A percentile compares a stretch with the other conserved stretches of the same genome.
phyloP scores from a whole-genome alignment of 1,284 basidiomycete species.

The Hypsizygus ulmarius region DNA sequence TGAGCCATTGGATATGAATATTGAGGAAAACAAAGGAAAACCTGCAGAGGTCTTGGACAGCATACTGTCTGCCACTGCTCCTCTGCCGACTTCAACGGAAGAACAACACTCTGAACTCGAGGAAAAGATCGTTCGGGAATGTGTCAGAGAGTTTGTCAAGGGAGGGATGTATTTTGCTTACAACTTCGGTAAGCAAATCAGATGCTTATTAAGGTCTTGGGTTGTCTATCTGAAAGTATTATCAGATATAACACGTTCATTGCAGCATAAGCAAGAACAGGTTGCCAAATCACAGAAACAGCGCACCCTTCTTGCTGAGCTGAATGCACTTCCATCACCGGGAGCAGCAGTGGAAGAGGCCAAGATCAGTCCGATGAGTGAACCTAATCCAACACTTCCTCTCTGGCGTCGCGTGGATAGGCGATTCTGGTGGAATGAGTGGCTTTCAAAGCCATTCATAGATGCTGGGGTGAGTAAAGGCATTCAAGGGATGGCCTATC shows the following conservation, averaged over 20 bases:
- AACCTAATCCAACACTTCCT: slow-evolving; percentile 70
- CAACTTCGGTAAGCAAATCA: slow-evolving; percentile 56
- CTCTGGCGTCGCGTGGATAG: slow-evolving; percentile 82
- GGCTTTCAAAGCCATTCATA: slow-evolving; percentile 70
- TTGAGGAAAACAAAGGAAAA: slow-evolving; percentile 44
- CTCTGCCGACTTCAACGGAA: slow-evolving; percentile 55
- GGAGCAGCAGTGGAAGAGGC: slow-evolving; percentile 30
- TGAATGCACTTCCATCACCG: slow-evolving; percentile 44
- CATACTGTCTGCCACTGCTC: slow-evolving; percentile 56
- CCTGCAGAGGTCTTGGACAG: slow-evolving; percentile 50
- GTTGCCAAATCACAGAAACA: slow-evolving; percentile 53
- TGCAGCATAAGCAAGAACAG: slow-evolving; percentile 76
- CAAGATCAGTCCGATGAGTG: slow-evolving; percentile 54
- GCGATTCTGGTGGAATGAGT: slow-evolving; percentile 91
- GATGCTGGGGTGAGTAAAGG: slow-evolving; percentile 63
- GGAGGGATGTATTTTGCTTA: slow-evolving; percentile 83
- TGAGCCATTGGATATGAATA: slow-evolving; percentile 49
- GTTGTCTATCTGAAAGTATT: slow-evolving; percentile 1
- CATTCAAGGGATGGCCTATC: neutral
- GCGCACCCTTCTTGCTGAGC: slow-evolving; percentile 53
- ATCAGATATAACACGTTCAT: slow-evolving; percentile 72
- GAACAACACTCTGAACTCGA: slow-evolving; percentile 72
- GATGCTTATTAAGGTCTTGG: neutral
- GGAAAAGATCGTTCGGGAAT: slow-evolving; percentile 73
- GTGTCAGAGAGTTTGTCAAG: slow-evolving; percentile 65